Evolutionary conservation across 805 yeast species (phyloP), one percentile per base, ranked within the genome.

Genomic region (Yarrowia porcina): DNA sequence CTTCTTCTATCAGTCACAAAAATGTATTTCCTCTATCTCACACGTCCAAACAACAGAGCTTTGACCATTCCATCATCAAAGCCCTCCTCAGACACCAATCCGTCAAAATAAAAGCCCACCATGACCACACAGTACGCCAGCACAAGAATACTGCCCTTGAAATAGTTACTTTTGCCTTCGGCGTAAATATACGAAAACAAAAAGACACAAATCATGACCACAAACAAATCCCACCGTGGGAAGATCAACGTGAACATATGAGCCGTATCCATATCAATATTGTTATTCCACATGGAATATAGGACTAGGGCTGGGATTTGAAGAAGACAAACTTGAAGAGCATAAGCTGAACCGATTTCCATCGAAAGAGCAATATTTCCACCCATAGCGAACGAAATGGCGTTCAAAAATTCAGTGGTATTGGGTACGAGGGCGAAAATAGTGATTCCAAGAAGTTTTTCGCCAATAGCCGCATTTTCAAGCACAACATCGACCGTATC

Each of bases 341-440:
- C 99, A 72, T 94, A 94, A 0, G 99, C 99, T 66, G 96, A 86
- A 65, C 99, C 99, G 74, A 94, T 94, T 72, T 94, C 99, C 96
- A 94, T 89, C 2, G 97, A 89, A 49, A 94, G 78, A 0, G 99
- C 97, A 62, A 94, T 97, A 68, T 94, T 94, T 1, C 99, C 99
- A 68, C 93, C 85, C 68, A 90, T 84, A 0, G 99, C 99, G 77
- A 94, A 94, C 25, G 97, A 91, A 64, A 94, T 92, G 69, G 98
- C 99, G 75, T 94, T 94, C 64, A 94, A 81, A 70, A 94, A 94
- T 75, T 94, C 99, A 0, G 99, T 94, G 7, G 98, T 90, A 71
- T 92, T 94, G 12, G 99, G 99, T 27, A 94, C 97, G 45, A 94
- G 77, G 0, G 99, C 98, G 77, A 94, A 94, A 1, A 94, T 88